Percentiles rank a stretch among this genome's conserved stretches.
Conservation (phyloP, 2,329 filamentous ascomycete genomes). For the Epichloe sp. region DNA sequence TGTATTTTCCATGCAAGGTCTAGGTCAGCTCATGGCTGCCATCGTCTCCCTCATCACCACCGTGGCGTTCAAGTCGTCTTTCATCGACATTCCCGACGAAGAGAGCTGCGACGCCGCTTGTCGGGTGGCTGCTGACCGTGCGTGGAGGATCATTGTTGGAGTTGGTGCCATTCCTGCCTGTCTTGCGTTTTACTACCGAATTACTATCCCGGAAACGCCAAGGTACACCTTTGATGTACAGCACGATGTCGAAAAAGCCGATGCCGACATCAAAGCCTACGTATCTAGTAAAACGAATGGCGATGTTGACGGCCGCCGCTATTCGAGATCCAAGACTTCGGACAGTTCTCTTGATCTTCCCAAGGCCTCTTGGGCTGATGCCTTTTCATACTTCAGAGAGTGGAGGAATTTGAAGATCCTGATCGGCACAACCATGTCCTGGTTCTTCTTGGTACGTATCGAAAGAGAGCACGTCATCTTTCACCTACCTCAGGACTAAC, state of each 20-base stretch:
- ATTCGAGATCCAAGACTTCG: constrained; percentile 38
- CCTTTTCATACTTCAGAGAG: constrained; percentile 51
- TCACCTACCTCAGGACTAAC: constrained; percentile 6
- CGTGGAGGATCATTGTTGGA: constrained; percentile 72
- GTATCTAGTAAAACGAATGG: constrained; percentile 34
- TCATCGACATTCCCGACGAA: constrained; percentile 27
- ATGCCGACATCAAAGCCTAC: constrained; percentile 55
- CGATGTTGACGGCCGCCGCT: constrained; percentile 33
- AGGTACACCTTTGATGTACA: constrained; percentile 73
- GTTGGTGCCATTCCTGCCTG: constrained; percentile 67
- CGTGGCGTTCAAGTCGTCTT: constrained; percentile 44
- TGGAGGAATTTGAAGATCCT: constrained; percentile 60
- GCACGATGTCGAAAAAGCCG: constrained; percentile 61
- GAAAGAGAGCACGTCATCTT: background rate
- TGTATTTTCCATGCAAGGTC: constrained; percentile 75
- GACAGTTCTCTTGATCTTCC: constrained; percentile 47
- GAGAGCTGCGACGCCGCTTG: constrained; percentile 47
- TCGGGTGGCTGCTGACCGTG: constrained; percentile 59
- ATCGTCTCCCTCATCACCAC: constrained; percentile 59
- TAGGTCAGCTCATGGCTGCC: constrained; percentile 63
- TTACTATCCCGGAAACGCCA: constrained; percentile 76
- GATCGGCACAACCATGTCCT: constrained; percentile 63
- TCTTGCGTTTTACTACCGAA: constrained; percentile 71
- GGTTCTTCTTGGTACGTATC: constrained; percentile 55
- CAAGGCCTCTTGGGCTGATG: constrained; percentile 57